Percentiles rank a stretch among this genome's conserved stretches.
Evolutionary conservation across 805 yeast genomes (phyloP).

Genomic region (Nakazawaea pomicola): DNA sequence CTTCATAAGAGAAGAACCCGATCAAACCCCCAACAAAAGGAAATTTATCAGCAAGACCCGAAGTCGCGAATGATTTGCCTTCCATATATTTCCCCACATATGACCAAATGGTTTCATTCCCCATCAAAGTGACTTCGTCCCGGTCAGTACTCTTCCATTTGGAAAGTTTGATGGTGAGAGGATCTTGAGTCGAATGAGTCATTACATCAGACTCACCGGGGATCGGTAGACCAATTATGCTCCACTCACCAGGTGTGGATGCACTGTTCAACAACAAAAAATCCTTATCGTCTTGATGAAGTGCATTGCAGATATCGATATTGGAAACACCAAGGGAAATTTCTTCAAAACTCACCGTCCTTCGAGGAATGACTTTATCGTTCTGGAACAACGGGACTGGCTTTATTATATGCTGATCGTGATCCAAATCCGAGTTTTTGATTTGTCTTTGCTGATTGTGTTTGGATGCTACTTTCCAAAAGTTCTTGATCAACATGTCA

Average conservation of each 20-base stretch:
- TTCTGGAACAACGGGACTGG: slow-evolving; percentile 19
- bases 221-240: slow-evolving; percentile 73
- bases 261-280: slow-evolving; percentile 73
- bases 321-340: slow-evolving; percentile 20
- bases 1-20: slow-evolving; percentile 86
- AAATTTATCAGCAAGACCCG: slow-evolving; percentile 30
- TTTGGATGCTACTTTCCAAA: slow-evolving; percentile 53
- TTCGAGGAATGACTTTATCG: too few relatives aligned
- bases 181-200: slow-evolving; percentile 54
- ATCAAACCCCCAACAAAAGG: slow-evolving; percentile 92
- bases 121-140: slow-evolving; percentile 1
- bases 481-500: slow-evolving; percentile 50
- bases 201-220: slow-evolving; percentile 38
- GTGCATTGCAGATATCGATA: slow-evolving; percentile 48
- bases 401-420: slow-evolving; percentile 20
- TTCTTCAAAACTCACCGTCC: not conserved
- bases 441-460: too few relatives aligned
- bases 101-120: slow-evolving; percentile 42
- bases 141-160: slow-evolving; percentile 21
- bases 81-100: slow-evolving; percentile 46
- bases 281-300: slow-evolving; percentile 31
- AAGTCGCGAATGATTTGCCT: slow-evolving; percentile 25
- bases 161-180: slow-evolving; percentile 21
- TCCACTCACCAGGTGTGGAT: slow-evolving; percentile 80
- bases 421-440: slow-evolving; percentile 8